phyloP scores from a whole-genome alignment of 73 alveolate genomes.

The Paramecium primaurelia region DNA sequence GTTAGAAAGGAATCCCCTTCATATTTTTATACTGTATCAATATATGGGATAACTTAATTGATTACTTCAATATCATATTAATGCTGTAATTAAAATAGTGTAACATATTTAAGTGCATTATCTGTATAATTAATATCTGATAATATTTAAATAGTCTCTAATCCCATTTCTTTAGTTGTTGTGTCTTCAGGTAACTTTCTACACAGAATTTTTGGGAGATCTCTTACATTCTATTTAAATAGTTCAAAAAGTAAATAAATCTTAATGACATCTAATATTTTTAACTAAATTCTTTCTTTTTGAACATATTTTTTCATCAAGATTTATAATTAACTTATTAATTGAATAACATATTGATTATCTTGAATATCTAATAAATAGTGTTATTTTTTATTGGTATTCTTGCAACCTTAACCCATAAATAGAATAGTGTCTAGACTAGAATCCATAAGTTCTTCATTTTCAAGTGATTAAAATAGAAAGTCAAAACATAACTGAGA shows the following conservation, averaged over 20 bases:
- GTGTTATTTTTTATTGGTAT: neutral
- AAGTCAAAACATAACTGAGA: neutral
- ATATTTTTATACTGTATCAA: neutral
- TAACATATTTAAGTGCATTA: conserved; percentile 21
- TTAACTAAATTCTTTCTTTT: neutral
- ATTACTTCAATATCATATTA: conserved; percentile 21
- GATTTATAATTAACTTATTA: neutral
- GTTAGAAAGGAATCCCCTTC: neutral
- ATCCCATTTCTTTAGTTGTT: conserved; percentile 16
- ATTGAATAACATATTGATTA: neutral
- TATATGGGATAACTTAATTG: neutral
- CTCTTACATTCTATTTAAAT: neutral
- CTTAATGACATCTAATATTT: neutral
- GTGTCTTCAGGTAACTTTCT: conserved; percentile 24
- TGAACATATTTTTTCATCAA: neutral
- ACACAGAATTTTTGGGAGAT: conserved; percentile 4
- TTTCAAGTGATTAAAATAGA: neutral
- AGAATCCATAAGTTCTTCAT: neutral
- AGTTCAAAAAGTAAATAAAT: neutral
- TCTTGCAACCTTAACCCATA: neutral
- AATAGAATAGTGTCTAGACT: neutral
- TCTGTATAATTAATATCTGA: neutral
- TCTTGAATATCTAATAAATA: neutral
- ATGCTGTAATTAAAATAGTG: neutral
- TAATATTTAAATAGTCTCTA: neutral